phyloP scores from a whole-genome alignment of 441 rosid genomes.

The Arabidopsis hybrid region DNA sequence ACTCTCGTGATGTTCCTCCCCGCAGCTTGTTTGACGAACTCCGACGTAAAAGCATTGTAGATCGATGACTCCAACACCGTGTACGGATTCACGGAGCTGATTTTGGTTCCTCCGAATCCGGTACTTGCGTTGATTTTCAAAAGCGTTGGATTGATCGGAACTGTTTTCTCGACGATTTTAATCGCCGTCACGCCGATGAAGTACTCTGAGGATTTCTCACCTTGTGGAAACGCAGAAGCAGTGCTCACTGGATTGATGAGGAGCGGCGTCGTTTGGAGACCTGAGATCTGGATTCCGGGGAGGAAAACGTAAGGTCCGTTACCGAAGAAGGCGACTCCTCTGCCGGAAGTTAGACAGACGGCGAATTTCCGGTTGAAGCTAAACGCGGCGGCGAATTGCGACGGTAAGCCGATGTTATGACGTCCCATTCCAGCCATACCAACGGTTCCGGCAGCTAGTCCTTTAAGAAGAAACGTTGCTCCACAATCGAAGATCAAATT shows the following conservation, averaged over 20 bases:
- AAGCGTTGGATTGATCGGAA: slow-evolving; percentile 53
- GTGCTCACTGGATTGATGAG: slow-evolving; percentile 72
- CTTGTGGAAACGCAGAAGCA: slow-evolving; percentile 51
- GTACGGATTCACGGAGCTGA: slow-evolving; percentile 82
- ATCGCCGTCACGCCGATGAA: slow-evolving; percentile 59
- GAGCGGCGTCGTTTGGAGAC: slow-evolving; percentile 57
- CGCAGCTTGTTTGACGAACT: slow-evolving; percentile 48
- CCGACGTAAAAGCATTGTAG: slow-evolving; percentile 51
- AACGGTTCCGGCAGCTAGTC: slow-evolving; percentile 41
- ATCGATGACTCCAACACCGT: slow-evolving; percentile 66
- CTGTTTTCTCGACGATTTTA: slow-evolving; percentile 43
- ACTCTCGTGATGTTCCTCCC: slow-evolving; percentile 57
- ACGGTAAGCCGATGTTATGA: slow-evolving; percentile 32
- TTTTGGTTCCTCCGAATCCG: slow-evolving; percentile 77
- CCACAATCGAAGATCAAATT: slow-evolving; percentile 37
- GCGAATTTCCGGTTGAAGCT: slow-evolving; percentile 45
- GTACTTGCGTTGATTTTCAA: slow-evolving; percentile 47
- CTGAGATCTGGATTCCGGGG: slow-evolving; percentile 52
- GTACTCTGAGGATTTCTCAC: slow-evolving; percentile 71
- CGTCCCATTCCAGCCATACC: slow-evolving; percentile 48
- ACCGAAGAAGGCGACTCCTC: slow-evolving; percentile 56
- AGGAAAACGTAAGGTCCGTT: slow-evolving; percentile 66
- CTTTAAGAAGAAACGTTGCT: slow-evolving; percentile 27
- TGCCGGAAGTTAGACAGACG: slow-evolving; percentile 28
- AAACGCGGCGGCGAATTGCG: slow-evolving; percentile 44